A percentile compares a stretch with the other conserved stretches of the same genome.
These are phyloP conservation scores for Termitomyces sp. DNA, from an alignment of 768 basidiomycete genomes.

Conservation along the genomic window DNA sequence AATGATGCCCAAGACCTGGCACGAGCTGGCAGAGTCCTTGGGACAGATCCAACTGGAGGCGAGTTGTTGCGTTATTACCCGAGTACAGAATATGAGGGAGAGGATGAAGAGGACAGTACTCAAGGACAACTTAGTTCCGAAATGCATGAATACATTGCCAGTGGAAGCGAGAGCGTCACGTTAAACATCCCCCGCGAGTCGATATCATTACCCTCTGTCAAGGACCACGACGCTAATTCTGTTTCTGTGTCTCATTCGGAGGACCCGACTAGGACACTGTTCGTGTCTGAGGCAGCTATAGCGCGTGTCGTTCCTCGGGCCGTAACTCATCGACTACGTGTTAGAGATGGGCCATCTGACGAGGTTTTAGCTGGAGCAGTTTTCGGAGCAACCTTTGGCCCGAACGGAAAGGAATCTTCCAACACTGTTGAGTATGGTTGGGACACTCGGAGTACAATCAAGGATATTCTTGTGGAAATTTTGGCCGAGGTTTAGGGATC, in stretches of 20 bases:
- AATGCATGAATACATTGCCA: conserved; percentile 12
- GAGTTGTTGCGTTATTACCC: conserved; percentile 33
- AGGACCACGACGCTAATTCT: background rate
- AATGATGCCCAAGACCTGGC: conserved; percentile 66
- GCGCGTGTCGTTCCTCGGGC: conserved; percentile 71
- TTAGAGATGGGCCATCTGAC: conserved; percentile 66
- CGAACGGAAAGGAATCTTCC: background rate
- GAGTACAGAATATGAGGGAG: background rate
- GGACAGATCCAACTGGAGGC: conserved; percentile 56
- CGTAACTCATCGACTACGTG: conserved; percentile 70
- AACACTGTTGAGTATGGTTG: conserved; percentile 6
- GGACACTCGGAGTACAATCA: conserved; percentile 44
- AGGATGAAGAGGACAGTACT: conserved; percentile 5
- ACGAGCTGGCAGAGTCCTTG: conserved; percentile 64
- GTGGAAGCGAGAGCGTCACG: conserved; percentile 14
- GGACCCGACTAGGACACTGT: conserved; percentile 32
- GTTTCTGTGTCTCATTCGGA: background rate
- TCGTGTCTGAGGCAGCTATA: conserved; percentile 73
- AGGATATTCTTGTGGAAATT: conserved; percentile 61
- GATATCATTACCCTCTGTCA: conserved; percentile 3
- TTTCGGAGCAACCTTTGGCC: conserved; percentile 52
- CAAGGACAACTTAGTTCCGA: background rate
- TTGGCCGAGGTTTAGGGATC: conserved; percentile 41
- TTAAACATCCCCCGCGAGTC: conserved; percentile 9
- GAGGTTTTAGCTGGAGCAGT: conserved; percentile 64